These are phyloP conservation scores for Fragilaria radians DNA, from an alignment of 108 stramenopile genomes.

Conservation along the genomic window DNA sequence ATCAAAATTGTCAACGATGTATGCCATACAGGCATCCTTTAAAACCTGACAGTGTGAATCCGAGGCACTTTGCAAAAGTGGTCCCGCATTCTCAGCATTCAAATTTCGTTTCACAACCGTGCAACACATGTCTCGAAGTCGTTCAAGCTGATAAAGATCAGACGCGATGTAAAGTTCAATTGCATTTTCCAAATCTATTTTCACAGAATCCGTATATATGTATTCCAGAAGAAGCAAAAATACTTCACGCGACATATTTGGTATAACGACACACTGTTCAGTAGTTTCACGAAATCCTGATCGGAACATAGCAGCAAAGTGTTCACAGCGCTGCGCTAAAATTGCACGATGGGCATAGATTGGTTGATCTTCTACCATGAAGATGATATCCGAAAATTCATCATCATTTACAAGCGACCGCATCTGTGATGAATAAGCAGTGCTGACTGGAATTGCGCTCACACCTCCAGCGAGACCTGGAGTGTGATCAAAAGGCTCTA, in stretches of 20 bases:
- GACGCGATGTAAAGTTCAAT: slow-evolving; percentile 90
- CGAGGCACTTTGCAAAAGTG: slow-evolving; percentile 83
- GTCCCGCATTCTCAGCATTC: slow-evolving; percentile 85
- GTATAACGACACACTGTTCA: slow-evolving; percentile 57
- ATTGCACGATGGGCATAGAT: slow-evolving; percentile 88
- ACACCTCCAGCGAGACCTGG: slow-evolving; percentile 48
- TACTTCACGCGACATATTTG: slow-evolving; percentile 59
- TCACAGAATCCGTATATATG: slow-evolving; percentile 91
- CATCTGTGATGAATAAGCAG: slow-evolving; percentile 73
- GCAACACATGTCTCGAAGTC: slow-evolving; percentile 90
- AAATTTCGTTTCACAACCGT: slow-evolving; percentile 82
- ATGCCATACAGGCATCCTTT: slow-evolving; percentile 85
- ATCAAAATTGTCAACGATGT: slow-evolving; percentile 93
- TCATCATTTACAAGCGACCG: slow-evolving; percentile 85
- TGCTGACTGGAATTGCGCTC: slow-evolving; percentile 61
- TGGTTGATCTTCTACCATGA: slow-evolving; percentile 82
- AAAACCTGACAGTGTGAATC: slow-evolving; percentile 86
- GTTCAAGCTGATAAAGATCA: slow-evolving; percentile 89
- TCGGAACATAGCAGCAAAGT: slow-evolving; percentile 95
- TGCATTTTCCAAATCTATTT: slow-evolving; percentile 79
- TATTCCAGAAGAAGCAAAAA: slow-evolving; percentile 91
- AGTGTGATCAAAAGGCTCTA: slow-evolving; percentile 60
- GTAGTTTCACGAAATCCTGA: slow-evolving; percentile 87
- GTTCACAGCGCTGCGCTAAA: slow-evolving; percentile 86
- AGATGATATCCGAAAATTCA: slow-evolving; percentile 89